Base-by-base conservation (phyloP, 805 yeast species). In the Wickerhamiella kazuoi region DNA sequence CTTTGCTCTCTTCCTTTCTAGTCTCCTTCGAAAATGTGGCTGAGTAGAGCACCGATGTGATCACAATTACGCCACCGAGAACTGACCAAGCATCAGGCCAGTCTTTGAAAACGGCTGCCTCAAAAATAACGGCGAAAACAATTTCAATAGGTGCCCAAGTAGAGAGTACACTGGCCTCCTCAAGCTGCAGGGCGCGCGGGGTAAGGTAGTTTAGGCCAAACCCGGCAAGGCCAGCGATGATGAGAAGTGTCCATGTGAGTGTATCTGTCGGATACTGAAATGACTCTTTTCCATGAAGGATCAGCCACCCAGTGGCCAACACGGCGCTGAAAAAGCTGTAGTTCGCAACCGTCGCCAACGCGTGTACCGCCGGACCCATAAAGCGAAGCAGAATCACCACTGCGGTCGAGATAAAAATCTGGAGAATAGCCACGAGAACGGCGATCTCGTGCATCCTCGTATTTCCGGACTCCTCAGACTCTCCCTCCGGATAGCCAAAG, bases 111-210 rank as follows among this genome's bases (percentile, higher is more conserved):
- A 83, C 60, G 1, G 72, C 35, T 28, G 72, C 60, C 53, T 84
- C 95, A 73, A 86, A 76, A 26, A 79, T 42, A 15, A 81, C 60
- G 0, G 94, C 87, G 59, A 76, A 82, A 2, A 84, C 60, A 65
- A 84, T 68, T 51, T 76, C 81, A 2, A 83, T 67, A 54, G 86
- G 86, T 2, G 70, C 60, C 72, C 82, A 75, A 44, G 79, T 67
- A 8, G 86, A 67, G 0, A 84, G 82, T 41, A 79, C 67, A 3
- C 83, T 74, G 0, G 94, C 93, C 43, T 65, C 68, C 45, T 80
- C 94, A 40, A 81, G 63, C 54, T 82, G 93, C 38, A 84, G 69
- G 1, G 94, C 95, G 7, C 81, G 73, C 0, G 95, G 80, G 36
- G 80, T 58, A 30, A 76, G 60, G 50, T 74, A 76, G 55, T 86